Base-by-base conservation (phyloP, 345 rosid genomes). In the Salix dunnii region DNA sequence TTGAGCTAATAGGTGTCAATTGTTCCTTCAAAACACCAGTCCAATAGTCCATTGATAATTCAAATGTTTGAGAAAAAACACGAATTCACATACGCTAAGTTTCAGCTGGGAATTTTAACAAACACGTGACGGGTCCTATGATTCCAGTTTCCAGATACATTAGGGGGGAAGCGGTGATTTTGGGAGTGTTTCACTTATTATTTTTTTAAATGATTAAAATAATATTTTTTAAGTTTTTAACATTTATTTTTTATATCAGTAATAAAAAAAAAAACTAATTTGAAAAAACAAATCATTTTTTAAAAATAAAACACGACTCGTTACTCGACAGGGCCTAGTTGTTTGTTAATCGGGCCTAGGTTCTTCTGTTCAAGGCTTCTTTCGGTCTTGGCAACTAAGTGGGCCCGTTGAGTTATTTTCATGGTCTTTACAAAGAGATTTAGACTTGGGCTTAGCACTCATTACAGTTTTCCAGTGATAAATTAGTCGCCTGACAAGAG, bases 21-120 rank as follows among this genome's bases (percentile, higher is more conserved):
- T 90, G 93, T 81, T 88, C 89, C 89, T 86, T 94, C 74, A 92
- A 74, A 72, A 88, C 73, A 42, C 88, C 85, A 5, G 84, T 78
- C 97, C 92, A 94, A 1, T 88, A 90, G 8, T 85, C 94, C 97
- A 91, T 92, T 48, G 33, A 70, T 46, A 42, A 35, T 64, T n/a
- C 27, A 9, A 2, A 27, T 3, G 62, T n/a, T n/a, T 3, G n/a
- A n/a, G 62, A 55, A 10, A 53, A 21, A 53, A n/a, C 62, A 55
- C 35, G 23, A 65, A 33, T 7, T 8, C 20, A 35, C 38, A 33
- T 20, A 0, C 69, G 21, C 10, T 2, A 36, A 31, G 33, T 30
- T 64, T 64, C 38, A 64, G 68, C 40, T 64, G n/a, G 9, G 38
- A 64, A 27, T 64, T 30, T 64, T 5, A 30, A 64, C 68, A 64